Evolutionary conservation across 768 basidiomycete genomes (phyloP), one percentile per base, ranked within the genome.

Genomic region (Roridomyces roridus): DNA sequence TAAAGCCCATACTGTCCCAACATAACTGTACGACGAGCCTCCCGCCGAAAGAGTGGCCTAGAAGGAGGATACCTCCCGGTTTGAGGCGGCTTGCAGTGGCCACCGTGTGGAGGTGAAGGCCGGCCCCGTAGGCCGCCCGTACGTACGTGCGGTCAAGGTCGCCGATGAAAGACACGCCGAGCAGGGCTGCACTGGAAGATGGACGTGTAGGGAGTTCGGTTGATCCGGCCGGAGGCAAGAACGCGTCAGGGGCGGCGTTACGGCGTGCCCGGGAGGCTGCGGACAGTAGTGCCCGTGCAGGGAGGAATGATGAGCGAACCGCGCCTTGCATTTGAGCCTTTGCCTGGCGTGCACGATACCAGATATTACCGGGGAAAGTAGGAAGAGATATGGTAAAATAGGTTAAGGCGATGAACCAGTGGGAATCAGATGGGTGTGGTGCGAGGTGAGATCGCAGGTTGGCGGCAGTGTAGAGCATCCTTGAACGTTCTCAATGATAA

Each of bases 321-420:
- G 79, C 75, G 6, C 68, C 70, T 17, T 66, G 75, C 63, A 68
- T 84, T 66, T 89, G 88, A 15, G 67, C 67, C 59, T 85, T 85
- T 20, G 83, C 83, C 34, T 65, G 63, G 14, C 74, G 75, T 9
- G 85, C 83, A 24, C 86, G 82, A 46, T 79, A 78, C 86, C 86
- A 89, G 69, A 89, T 84, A 5, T 76, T 74, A 9, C 65, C 51
- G 1, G 81, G 66, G 65, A 87, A 86, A 31, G 78, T 77, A 3
- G 88, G 88, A 8, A 90, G 79, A 49, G 87, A 73, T 64, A 90
- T 77, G 67, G 85, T 89, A 77, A 83, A 85, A 71, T 85, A 85
- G 0, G 82, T 81, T 41, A 86, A 77, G 3, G 84, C 81, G 12
- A 87, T 77, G 72, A 82, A 86, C 81, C 84, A 86, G 70, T 84